A percentile compares a stretch with the other conserved stretches of the same genome.
Evolutionary conservation across 1,139 yeast genomes (phyloP).

Genomic region (Kurtzmaniella quercitrusa): DNA sequence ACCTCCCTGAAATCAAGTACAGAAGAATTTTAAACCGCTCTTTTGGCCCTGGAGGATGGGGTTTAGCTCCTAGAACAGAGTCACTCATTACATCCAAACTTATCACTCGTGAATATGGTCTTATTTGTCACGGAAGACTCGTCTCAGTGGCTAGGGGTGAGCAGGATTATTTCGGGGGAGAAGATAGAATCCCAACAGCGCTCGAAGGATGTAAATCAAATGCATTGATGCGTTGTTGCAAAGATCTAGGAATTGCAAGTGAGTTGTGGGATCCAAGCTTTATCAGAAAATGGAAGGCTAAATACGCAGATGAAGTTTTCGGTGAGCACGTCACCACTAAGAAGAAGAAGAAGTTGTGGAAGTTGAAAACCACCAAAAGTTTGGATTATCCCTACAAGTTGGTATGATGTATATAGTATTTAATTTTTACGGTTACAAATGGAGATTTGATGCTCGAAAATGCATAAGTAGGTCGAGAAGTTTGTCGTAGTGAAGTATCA

Average conservation of each 20-base stretch:
- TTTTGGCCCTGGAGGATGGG: slow-evolving; percentile 99
- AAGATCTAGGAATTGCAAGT: slow-evolving; percentile 93
- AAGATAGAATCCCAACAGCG: slow-evolving; percentile 88
- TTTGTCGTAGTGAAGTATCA: too few relatives aligned
- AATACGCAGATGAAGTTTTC: slow-evolving; percentile 76
- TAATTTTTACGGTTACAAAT: too few relatives aligned
- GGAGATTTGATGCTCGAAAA: too few relatives aligned
- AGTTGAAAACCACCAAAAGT: slow-evolving; percentile 67
- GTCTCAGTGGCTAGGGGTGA: slow-evolving; percentile 95
- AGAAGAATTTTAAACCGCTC: slow-evolving; percentile 83
- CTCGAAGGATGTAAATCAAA: slow-evolving; percentile 96
- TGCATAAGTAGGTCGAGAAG: too few relatives aligned
- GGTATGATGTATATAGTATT: not conserved
- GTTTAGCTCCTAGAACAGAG: slow-evolving; percentile 89
- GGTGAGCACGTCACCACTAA: slow-evolving; percentile 81
- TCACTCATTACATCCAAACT: slow-evolving; percentile 63
- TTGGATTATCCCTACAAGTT: slow-evolving; percentile 78
- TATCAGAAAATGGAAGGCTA: slow-evolving; percentile 72
- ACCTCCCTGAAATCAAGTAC: slow-evolving; percentile 91
- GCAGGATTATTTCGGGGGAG: slow-evolving; percentile 81
- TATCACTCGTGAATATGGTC: slow-evolving; percentile 82
- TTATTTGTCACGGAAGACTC: slow-evolving; percentile 81
- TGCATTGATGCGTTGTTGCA: slow-evolving; percentile 96
- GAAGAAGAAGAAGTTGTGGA: slow-evolving; percentile 89
- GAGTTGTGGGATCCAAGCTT: slow-evolving; percentile 97